Percentiles rank a stretch among this genome's conserved stretches.
Evolutionary conservation across 1,139 yeast species (phyloP).

Genomic region (Suhomyces ambrosiae): DNA sequence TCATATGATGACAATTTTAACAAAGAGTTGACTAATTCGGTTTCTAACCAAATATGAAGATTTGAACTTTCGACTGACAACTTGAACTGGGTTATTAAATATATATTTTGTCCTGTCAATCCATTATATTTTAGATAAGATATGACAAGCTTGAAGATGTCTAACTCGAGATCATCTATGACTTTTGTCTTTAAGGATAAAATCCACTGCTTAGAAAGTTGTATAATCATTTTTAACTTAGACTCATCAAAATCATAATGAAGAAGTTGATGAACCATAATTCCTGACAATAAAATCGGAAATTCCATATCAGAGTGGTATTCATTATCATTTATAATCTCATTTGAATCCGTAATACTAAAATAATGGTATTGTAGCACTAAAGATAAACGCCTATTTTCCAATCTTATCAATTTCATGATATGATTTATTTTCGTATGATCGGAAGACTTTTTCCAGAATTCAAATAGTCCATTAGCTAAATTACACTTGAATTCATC

Average conservation of each 20-base stretch:
- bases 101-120: conserved; percentile 29
- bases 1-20: conserved; percentile 14
- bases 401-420: conserved; percentile 15
- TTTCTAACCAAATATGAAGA: conserved; percentile 16
- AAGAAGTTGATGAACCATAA: conserved; percentile 23
- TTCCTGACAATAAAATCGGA: conserved; percentile 22
- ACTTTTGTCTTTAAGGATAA: background rate
- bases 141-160: conserved; percentile 33
- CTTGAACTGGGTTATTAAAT: conserved; percentile 19
- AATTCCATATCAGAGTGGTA: background rate
- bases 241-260: conserved; percentile 25
- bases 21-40: conserved; percentile 20
- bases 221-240: conserved; percentile 17
- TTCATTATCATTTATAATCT: background rate
- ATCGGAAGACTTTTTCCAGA: conserved; percentile 17
- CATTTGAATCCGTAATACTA: conserved; percentile 23
- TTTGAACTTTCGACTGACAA: conserved; percentile 1
- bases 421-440: conserved; percentile 16
- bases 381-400: conserved; percentile 14
- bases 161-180: conserved; percentile 25
- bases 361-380: conserved; percentile 25
- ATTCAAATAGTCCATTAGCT: conserved; percentile 12
- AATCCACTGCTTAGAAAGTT: conserved; percentile 16
- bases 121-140: conserved; percentile 41
- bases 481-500: conserved; percentile 9